Base-by-base conservation (phyloP, 768 basidiomycete genomes). In the Auricularia sp. region DNA sequence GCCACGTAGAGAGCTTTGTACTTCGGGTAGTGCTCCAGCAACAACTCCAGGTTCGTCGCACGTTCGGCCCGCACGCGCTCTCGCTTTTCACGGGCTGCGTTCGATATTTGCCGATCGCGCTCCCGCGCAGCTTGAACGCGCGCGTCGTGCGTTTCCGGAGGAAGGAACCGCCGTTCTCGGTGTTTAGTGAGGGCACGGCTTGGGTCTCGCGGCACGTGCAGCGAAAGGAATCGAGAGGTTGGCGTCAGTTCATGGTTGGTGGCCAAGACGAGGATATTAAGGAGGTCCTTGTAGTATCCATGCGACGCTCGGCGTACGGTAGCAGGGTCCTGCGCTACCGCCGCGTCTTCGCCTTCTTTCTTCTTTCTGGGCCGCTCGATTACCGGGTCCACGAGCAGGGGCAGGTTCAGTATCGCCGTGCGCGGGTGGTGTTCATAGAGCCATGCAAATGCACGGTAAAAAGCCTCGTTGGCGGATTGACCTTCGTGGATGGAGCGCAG, bases 241-340 rank as follows among this genome's bases (percentile, higher is more conserved):
- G 67, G 47, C 36, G 44, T 62, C 23, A 89, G 78, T 65, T 88
- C 76, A 64, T 79, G 81, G 16, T 79, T 71, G 1, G 83, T 77
- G 11, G 84, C 84, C 35, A 90, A 78, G 3, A 82, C 79, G 3
- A 90, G 76, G 61, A 90, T 84, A 62, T 88, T 86, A 62, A 88
- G 79, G 23, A 89, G 77, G 68, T 90, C 88, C 70, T 91, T 89
- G 85, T 86, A 90, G 69, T 85, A 88, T 0, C 88, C 88, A 61
- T 90, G 87, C 3, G 78, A 65, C 10, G 66, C 67, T 58, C 68
- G 67, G 12, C 67, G 53, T 2, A 66, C 65, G 1, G 21, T 66
- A 64, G 61, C 44, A 51, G 44, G 60, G 47, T 56, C 59, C 3
- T 51, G 53, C 35, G 2, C 64, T 44, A 36, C 63, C 47, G 59